These are phyloP conservation scores for Pleurozium schreberi DNA, from an alignment of 225 moss, liverwort and hornwort species.

Conservation along the genomic window DNA sequence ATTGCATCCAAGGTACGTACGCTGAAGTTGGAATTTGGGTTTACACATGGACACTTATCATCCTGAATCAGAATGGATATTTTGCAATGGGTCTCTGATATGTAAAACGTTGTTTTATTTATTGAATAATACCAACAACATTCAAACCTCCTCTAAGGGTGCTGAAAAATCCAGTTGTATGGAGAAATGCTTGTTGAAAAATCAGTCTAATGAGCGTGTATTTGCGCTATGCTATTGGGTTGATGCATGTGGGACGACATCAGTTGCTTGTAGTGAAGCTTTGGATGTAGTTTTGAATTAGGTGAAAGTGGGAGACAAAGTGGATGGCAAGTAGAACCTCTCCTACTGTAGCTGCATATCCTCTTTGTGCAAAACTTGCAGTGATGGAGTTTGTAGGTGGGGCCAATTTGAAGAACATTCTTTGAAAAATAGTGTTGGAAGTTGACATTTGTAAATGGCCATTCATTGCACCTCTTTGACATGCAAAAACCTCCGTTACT, in stretches of 20 bases:
- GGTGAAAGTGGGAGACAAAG: constrained; percentile 28
- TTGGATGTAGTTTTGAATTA: background rate
- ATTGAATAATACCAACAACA: background rate
- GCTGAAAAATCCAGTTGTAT: background rate
- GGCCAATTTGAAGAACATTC: too few species aligned
- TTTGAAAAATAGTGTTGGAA: too few species aligned
- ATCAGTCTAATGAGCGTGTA: background rate
- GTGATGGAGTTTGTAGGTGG: too few species aligned
- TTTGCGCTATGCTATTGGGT: background rate
- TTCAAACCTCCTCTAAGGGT: background rate
- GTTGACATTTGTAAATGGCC: too few species aligned
- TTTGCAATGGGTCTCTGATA: background rate
- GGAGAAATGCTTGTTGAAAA: too few species aligned
- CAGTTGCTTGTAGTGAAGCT: background rate
- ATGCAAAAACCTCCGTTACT: too few species aligned
- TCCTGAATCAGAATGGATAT: background rate
- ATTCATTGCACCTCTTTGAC: too few species aligned
- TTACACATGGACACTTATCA: background rate
- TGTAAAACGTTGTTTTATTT: background rate
- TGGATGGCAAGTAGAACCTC: too few species aligned
- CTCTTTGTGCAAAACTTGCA: too few species aligned
- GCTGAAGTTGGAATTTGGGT: background rate
- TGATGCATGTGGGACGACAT: background rate
- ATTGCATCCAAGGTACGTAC: background rate
- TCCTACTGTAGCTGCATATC: too few species aligned